Conservation (phyloP, 331 rosid species). For the Quercus phellos region DNA sequence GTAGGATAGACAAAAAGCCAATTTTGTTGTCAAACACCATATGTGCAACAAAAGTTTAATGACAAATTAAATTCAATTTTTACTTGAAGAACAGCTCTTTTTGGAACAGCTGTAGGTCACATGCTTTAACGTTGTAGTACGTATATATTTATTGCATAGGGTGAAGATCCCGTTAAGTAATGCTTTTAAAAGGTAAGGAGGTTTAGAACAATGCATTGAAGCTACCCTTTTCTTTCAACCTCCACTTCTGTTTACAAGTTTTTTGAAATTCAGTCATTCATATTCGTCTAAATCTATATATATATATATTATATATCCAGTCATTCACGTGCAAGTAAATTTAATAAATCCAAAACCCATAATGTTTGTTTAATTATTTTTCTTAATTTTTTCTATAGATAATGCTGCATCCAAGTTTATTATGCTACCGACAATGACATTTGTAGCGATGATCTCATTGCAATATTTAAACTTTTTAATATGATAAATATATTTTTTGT, state of each 20-base stretch:
- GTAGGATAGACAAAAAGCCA: not conserved
- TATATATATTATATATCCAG: not conserved
- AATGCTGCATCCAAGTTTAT: too few species aligned
- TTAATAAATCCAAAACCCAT: not conserved
- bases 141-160: constrained; percentile 10
- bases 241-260: not conserved
- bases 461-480: too few species aligned
- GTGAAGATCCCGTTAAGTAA: constrained; percentile 28
- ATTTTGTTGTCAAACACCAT: not conserved
- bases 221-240: not conserved
- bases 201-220: constrained; percentile 14
- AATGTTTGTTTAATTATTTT: not conserved
- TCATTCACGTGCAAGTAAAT: constrained; percentile 11
- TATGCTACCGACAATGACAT: not conserved
- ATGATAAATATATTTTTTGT: too few species aligned
- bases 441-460: not conserved
- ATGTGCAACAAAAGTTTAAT: constrained; percentile 8
- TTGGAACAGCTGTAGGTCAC: constrained; percentile 22
- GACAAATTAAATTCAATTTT: not conserved
- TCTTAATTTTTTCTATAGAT: too few species aligned
- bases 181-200: not conserved
- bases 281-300: too few species aligned
- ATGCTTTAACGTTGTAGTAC: constrained; percentile 17
- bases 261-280: not conserved
- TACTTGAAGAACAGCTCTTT: constrained; percentile 7